These are phyloP conservation scores for Entoloma clypeatum DNA, from an alignment of 1,284 basidiomycete genomes.

Conservation along the genomic window DNA sequence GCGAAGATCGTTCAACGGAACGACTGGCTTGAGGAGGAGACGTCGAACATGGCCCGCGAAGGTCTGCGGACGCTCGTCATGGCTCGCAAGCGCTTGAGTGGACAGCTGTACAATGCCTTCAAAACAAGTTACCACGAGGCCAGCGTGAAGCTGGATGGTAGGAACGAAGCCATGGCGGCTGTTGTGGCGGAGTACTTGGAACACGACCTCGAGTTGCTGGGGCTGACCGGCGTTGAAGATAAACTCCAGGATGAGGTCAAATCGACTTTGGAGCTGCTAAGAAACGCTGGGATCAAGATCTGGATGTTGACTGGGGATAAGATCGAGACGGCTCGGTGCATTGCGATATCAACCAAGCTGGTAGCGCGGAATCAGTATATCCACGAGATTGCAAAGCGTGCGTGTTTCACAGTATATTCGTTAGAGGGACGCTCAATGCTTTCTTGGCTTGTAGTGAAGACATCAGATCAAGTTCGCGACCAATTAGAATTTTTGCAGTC, in stretches of 20 bases:
- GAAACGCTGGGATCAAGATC: slow-evolving; percentile 97
- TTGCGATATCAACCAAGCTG: slow-evolving; percentile 95
- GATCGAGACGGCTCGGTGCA: slow-evolving; percentile 98
- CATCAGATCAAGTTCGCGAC: slow-evolving; percentile 77
- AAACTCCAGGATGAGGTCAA: slow-evolving; percentile 98
- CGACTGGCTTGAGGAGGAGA: slow-evolving; percentile 99
- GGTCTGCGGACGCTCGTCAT: slow-evolving; percentile 94
- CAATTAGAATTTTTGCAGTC: slow-evolving; percentile 94
- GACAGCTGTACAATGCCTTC: slow-evolving; percentile 73
- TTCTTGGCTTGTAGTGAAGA: slow-evolving; percentile 60
- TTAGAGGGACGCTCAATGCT: slow-evolving; percentile 1
- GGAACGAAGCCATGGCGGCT: slow-evolving; percentile 76
- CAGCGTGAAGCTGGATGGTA: slow-evolving; percentile 70
- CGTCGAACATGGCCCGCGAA: slow-evolving; percentile 97
- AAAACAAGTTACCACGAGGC: slow-evolving; percentile 76
- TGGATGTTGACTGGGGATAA: slow-evolving; percentile 99
- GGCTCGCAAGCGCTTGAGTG: slow-evolving; percentile 74
- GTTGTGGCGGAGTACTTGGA: slow-evolving; percentile 83
- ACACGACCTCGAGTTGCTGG: slow-evolving; percentile 86
- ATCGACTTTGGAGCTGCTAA: slow-evolving; percentile 85
- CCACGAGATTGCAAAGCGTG: slow-evolving; percentile 92
- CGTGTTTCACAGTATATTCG: slow-evolving; percentile 31
- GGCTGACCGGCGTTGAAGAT: slow-evolving; percentile 97
- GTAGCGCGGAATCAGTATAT: slow-evolving; percentile 97
- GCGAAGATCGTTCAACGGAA: slow-evolving; percentile 90